These are phyloP conservation scores for Mucor indicus DNA, from an alignment of 371 early-diverging fungal species.

Conservation along the genomic window DNA sequence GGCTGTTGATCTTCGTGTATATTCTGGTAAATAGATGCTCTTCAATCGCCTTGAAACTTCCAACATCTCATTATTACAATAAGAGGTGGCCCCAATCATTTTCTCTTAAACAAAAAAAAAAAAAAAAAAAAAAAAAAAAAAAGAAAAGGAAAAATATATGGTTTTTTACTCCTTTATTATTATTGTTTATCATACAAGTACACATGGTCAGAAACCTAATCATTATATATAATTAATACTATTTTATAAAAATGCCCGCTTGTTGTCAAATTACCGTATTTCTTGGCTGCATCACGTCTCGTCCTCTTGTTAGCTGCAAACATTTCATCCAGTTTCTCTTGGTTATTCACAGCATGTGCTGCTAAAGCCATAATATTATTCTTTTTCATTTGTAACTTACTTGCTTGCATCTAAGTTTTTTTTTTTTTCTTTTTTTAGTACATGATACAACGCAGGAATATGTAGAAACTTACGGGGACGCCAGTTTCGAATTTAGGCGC, in stretches of 20 bases:
- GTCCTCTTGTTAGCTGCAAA: conserved; percentile 63
- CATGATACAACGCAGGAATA: not conserved
- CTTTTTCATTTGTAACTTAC: conserved; percentile 61
- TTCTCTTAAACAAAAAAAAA: not conserved
- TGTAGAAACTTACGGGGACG: conserved; percentile 9
- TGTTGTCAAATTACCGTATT: conserved; percentile 55
- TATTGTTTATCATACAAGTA: not conserved
- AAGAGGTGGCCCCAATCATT: no score
- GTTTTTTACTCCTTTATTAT: not conserved
- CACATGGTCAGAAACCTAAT: not conserved
- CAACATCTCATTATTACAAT: conserved; percentile 5
- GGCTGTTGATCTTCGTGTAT: not conserved
- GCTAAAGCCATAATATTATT: conserved; percentile 81
- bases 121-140: not conserved
- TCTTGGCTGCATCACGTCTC: conserved; percentile 63
- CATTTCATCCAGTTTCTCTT: conserved; percentile 59
- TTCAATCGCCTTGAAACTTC: conserved; percentile 8
- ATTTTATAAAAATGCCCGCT: no score
- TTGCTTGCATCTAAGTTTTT: conserved; percentile 28
- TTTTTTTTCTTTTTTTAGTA: not conserved
- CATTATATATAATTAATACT: not conserved
- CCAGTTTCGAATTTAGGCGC: conserved; percentile 26
- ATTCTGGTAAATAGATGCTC: no score
- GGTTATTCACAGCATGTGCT: conserved; percentile 68
- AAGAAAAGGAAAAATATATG: not conserved